Base-by-base conservation (phyloP, 2,329 filamentous ascomycete species). In the Blastomyces gilchristii region DNA sequence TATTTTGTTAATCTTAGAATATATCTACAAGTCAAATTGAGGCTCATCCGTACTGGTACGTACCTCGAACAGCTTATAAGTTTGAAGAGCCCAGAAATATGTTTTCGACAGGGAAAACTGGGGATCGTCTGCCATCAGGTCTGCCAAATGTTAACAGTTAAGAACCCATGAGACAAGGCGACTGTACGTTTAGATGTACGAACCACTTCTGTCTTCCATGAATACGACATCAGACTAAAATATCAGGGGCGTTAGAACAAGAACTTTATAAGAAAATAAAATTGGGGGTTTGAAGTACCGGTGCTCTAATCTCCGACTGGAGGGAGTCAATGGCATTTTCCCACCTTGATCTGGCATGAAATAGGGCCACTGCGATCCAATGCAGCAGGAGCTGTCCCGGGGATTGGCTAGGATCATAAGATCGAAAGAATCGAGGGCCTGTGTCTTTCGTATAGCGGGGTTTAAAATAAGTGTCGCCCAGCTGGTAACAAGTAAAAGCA, bases 11-110 rank as follows among this genome's bases (percentile, higher is more conserved):
- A 37, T 31, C 31, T 28, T 11, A 25, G 9, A 45, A n/a, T 11
- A 47, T 28, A 18, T 6, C 4, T 28, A 12, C 5, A 2, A 3
- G 14, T 2, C 14, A 39, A 54, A 31, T 16, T 16, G 28, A 25
- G 7, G 3, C 47, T 52, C 5, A 11, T 25, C 12, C 4, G 49
- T 28, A 45, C 16, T 28, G 16, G 11, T 39, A 37, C 7, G 50
- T 62, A 61, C 58, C 18, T 63, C 62, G n/a, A 63, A 63, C 56
- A 63, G 41, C 25, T 63, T 63, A 52, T 63, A 63, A 4, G 62
- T 60, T 53, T 63, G 62, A 58, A 63, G 62, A 22, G 62, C 62
- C 62, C 62, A 63, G 59, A 63, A 63, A 31, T 63, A 63, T 52
- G 62, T 63, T 60, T 63, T 63, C 18, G 62, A 63, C 1, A 60